Conservation (phyloP, 116 monocot species). For the Trichopus zeylanicus region DNA sequence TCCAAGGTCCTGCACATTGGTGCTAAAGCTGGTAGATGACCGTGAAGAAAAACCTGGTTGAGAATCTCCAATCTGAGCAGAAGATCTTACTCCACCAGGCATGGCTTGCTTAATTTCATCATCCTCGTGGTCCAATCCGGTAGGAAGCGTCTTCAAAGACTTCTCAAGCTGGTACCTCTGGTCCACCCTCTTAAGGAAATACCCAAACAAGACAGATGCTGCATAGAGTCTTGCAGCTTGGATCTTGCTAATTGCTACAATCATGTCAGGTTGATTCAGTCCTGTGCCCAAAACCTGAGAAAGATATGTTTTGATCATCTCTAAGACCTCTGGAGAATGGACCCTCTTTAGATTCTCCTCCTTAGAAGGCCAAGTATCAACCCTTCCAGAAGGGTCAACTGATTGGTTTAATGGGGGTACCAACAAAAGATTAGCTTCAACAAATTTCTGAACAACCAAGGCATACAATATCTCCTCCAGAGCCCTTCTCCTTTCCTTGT, state of each 20-base stretch:
- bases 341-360: constrained; percentile 57
- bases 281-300: constrained; percentile 53
- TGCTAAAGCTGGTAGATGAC: constrained; percentile 17
- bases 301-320: constrained; percentile 85
- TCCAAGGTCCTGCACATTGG: constrained; percentile 12
- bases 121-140: constrained; percentile 48
- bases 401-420: constrained; percentile 50
- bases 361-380: constrained; percentile 34
- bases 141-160: constrained; percentile 77
- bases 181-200: constrained; percentile 87
- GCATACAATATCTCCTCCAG: constrained; percentile 83
- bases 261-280: constrained; percentile 22
- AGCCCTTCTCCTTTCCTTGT: constrained; percentile 70
- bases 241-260: constrained; percentile 72
- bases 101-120: constrained; percentile 29
- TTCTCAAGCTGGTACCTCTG: constrained; percentile 90
- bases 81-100: constrained; percentile 32
- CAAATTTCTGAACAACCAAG: constrained; percentile 74
- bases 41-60: constrained; percentile 38
- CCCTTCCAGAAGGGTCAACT: constrained; percentile 28
- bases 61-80: constrained; percentile 12
- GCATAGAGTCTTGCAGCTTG: constrained; percentile 77
- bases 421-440: constrained; percentile 69
- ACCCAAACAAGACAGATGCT: constrained; percentile 93
- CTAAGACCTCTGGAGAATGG: constrained; percentile 73